Evolutionary conservation across 306 rosid genomes (phyloP).

Genomic region (Lablab purpureus): DNA sequence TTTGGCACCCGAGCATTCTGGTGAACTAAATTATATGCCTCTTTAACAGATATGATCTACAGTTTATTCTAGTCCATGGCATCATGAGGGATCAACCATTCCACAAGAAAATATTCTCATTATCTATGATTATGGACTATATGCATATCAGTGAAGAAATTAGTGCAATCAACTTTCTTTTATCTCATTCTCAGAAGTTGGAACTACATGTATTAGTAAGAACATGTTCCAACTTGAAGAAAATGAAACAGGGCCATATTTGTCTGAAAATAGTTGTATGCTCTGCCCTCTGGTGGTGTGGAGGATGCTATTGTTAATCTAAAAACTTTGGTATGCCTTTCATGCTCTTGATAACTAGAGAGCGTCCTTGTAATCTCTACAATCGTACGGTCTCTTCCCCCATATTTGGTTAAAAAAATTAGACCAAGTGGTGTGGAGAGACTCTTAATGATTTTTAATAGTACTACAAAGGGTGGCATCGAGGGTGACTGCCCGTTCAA

Average conservation of each 20-base stretch:
- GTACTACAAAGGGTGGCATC: slow-evolving; percentile 20
- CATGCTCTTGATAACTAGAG: neutral
- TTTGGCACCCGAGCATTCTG: neutral
- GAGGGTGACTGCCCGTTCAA: slow-evolving; percentile 13
- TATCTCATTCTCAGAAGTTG: too few relatives aligned
- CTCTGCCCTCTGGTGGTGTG: slow-evolving; percentile 29
- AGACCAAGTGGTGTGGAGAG: slow-evolving; percentile 18
- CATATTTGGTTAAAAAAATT: slow-evolving; percentile 16
- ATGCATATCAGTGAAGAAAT: neutral
- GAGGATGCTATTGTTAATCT: slow-evolving; percentile 3
- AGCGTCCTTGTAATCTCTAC: slow-evolving; percentile 2
- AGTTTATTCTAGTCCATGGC: neutral
- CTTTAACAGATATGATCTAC: slow-evolving; percentile 13
- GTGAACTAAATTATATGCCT: slow-evolving; percentile 17
- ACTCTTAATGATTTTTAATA: neutral
- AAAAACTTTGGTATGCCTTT: neutral
- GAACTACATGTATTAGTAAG: too few relatives aligned
- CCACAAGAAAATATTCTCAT: too few relatives aligned
- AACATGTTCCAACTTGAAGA: neutral
- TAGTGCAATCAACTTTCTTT: too few relatives aligned
- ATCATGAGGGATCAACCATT: neutral
- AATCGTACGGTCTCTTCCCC: neutral
- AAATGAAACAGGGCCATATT: neutral
- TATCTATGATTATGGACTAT: neutral
- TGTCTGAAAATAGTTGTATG: slow-evolving; percentile 3